Evolutionary conservation across 805 yeast species (phyloP), one percentile per base, ranked within the genome.

Genomic region (Cyberlindnera veronae): DNA sequence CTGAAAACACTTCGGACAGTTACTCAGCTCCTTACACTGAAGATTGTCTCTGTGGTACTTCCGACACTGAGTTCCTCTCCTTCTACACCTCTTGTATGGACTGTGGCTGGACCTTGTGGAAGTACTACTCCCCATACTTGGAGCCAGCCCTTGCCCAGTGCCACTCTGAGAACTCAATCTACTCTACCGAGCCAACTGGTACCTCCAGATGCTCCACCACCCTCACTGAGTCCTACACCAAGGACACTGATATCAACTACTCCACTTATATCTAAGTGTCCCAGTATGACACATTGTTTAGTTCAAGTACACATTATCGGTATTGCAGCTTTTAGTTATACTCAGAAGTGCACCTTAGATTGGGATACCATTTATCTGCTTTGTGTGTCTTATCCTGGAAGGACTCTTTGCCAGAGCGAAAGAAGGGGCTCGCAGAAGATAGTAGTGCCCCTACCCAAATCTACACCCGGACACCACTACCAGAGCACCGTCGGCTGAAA

Each of bases 71-170:
- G 16, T 55, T 53, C 48, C 38, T 41, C 37, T 13, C 33, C 2
- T 30, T 39, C 29, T 54, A 54, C 29, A 50, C 46, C 13, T 50
- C 42, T 3, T 63, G 67, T 51, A 48, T 62, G 36, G 61, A 57
- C 36, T 63, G 67, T 54, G 67, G 67, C 31, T 62, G 66, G 67
- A 62, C 66, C 47, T 45, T 63, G 36, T 63, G 61, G 61, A 40
- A 51, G 27, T 57, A 61, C 48, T 62, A 62, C 44, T 50, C 50
- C n/a, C 23, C 36, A 0, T 61, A 45, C 49, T 45, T 63, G 36
- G 38, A 47, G 3, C 33, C 45, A 13, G 57, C 64, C 9, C 45
- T 61, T 28, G 49, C 39, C 12, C 51, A 36, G 12, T 62, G 65
- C 44, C 34, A 39, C 3, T 24, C 38, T 15, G 48, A 49, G 37